These are phyloP conservation scores for Jaminaea rosea DNA, from an alignment of 1,284 basidiomycete species.

Conservation along the genomic window DNA sequence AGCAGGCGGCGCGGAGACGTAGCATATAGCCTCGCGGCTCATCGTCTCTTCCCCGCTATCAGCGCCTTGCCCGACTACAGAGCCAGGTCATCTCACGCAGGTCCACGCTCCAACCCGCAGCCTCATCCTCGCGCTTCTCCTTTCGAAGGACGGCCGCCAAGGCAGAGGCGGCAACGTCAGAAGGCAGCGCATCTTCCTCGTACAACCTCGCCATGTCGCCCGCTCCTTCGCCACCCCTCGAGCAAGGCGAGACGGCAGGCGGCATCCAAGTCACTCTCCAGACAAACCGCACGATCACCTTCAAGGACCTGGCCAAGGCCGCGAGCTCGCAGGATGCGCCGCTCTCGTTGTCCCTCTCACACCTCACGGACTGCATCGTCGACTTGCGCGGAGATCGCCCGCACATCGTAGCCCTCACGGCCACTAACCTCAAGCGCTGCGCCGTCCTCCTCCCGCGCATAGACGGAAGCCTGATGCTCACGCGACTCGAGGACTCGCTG, in stretches of 20 bases:
- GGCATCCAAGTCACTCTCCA: not conserved
- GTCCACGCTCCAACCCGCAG: not conserved
- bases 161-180: not conserved
- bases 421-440: not conserved
- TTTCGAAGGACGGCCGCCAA: not conserved
- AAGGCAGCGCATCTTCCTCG: not conserved
- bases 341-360: not conserved
- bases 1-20: not conserved
- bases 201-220: not conserved
- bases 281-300: not conserved
- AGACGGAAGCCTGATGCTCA: not conserved
- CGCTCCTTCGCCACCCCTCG: not conserved
- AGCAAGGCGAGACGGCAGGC: not conserved
- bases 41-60: not conserved
- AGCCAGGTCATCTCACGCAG: not conserved
- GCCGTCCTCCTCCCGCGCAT: not conserved
- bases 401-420: not conserved
- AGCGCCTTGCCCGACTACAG: not conserved
- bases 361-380: not conserved
- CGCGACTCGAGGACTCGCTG: not conserved
- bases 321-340: not conserved
- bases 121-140: not conserved
- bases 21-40: not conserved
- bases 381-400: not conserved
- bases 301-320: not conserved